Conservation (phyloP, 495 filamentous ascomycete species). For the Xylaria castorea region DNA sequence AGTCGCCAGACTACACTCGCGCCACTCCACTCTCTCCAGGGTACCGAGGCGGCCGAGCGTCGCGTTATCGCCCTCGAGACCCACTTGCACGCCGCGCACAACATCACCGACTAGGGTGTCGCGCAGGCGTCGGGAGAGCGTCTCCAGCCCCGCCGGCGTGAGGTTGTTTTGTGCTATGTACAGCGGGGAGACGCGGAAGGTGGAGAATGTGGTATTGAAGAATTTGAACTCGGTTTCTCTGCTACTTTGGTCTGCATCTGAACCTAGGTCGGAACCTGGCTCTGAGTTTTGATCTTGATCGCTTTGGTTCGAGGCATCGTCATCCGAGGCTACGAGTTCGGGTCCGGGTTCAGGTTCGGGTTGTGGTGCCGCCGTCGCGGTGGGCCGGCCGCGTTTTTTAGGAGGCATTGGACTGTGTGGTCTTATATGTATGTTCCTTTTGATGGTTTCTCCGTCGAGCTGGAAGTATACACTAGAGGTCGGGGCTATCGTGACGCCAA, state of each 20-base stretch:
- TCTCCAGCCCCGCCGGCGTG: constrained; percentile 36
- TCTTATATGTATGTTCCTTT: background rate
- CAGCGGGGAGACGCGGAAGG: constrained; percentile 53
- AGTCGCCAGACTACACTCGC: constrained; percentile 34
- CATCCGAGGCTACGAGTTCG: background rate
- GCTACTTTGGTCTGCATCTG: background rate
- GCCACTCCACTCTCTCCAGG: constrained; percentile 46
- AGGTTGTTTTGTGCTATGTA: constrained; percentile 44
- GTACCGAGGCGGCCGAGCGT: constrained; percentile 47
- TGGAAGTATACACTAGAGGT: background rate
- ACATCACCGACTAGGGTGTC: constrained; percentile 56
- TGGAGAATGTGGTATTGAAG: constrained; percentile 58
- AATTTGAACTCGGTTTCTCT: constrained; percentile 41
- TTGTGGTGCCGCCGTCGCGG: background rate
- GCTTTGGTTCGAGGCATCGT: constrained; percentile 1
- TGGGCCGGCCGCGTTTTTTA: constrained; percentile 27
- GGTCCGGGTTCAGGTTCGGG: constrained; percentile 13
- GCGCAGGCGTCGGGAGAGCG: constrained; percentile 47
- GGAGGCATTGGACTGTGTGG: constrained; percentile 32
- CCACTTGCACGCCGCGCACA: constrained; percentile 56
- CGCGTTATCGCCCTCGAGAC: constrained; percentile 36
- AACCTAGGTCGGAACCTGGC: background rate
- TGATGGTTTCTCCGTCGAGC: background rate
- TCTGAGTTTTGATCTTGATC: background rate
- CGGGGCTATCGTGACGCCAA: background rate